Evolutionary conservation across 176 grass and related monocot genomes (phyloP), one percentile per base, ranked within the genome.

Genomic region (Carex kokanica): DNA sequence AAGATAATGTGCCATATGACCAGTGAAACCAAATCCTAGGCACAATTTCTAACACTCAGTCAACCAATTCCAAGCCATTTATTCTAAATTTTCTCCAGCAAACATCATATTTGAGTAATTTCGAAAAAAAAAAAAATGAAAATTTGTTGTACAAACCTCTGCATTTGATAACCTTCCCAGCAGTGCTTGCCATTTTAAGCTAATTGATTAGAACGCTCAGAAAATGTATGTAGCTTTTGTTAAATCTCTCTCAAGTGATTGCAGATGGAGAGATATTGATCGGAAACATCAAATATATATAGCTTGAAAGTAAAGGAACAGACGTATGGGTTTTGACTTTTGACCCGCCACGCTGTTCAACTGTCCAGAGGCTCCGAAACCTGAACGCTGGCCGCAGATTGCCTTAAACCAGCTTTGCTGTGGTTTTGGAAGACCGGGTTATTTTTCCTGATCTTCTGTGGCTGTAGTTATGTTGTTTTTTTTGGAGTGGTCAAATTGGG

Each of bases 161-260:
- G 86, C 93, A 95, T 83, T 90, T 95, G 78, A 92, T 95, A 64
- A 95, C 90, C 47, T 95, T 90, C 78, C 91, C 91, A 8, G 73
- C 83, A 3, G 94, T 97, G 73, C 73, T 64, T 24, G 94, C 89
- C 94, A 97, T 97, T 21, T 32, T 41, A 58, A 34, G 17, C 29
- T 58, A 63, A 77, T 13, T 47, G 9, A 20, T 61, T 24, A 24
- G 2, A 61, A 61, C 36, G 2, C 38, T 71, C 58, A 41, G 31
- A 40, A 79, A 23, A 81, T 18, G 27, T 81, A 49, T n/a, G 65
- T 32, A 6, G 10, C 8, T 31, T 12, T 21, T 8, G n/a, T 57
- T 18, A 79, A 78, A 79, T 79, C 15, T 79, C 15, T 79, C 47
- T 79, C 74, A 79, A 32, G 52, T 79, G 25, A 51, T 73, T 73